Evolutionary conservation across 1,284 basidiomycete genomes (phyloP), one percentile per base, ranked within the genome.

Genomic region (Cryptococcus sp.): DNA sequence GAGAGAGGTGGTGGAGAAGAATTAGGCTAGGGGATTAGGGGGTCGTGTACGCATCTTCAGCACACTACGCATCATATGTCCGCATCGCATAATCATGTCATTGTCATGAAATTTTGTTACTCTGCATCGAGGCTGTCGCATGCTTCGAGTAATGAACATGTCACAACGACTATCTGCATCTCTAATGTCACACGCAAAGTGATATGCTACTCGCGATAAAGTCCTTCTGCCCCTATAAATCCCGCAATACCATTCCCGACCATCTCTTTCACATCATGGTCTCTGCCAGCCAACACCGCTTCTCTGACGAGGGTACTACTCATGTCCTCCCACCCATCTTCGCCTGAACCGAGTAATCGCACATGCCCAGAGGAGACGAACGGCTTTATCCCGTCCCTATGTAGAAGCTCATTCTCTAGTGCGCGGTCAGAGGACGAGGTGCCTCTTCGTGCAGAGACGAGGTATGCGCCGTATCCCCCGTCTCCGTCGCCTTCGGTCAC

Each of bases 281-380:
- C 67, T 57, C 81, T 76, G 3, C 72, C 74, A 3, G 54, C 60
- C 23, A 67, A 68, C 13, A 88, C 78, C 38, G 82, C 81, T 11
- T 77, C 72, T n/a, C 91, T 82, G 8, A 92, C 85, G 45, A 83
- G 80, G 25, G 85, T 92, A 11, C 89, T 92, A 71, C 90, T 92
- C 63, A 87, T 84, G 1, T 78, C 82, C 68, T 85, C 83, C 41
- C 66, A 65, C 4, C 60, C 68, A n/a, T 81, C 78, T 17, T 82
- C 77, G 0, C 83, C 84, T 52, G 89, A 84, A 52, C 89, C 84
- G 19, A 88, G 80, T 46, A 91, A 76, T 23, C 76, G 68, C 20
- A 92, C 81, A 25, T 83, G 81, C 0, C 81, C 82, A 1, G 78
- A 68, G 25, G 81, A 71, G 7, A 87, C 73, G 73, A 85, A 88